A percentile compares a stretch with the other conserved stretches of the same genome.
Conservation (phyloP, 75 land plant genomes). For the Pseudotsuga menziesii region DNA sequence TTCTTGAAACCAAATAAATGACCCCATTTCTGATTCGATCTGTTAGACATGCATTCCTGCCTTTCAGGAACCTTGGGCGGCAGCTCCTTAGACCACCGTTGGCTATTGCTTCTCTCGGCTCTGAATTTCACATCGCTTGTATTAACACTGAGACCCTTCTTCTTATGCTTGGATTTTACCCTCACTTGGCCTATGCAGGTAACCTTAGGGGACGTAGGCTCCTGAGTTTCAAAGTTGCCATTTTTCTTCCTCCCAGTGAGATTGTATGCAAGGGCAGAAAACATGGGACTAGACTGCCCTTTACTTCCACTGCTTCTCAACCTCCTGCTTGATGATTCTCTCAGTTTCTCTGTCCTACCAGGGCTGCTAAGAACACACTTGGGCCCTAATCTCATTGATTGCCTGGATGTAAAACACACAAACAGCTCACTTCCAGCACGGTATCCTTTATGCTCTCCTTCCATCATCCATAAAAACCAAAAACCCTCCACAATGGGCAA, state of each 20-base stretch:
- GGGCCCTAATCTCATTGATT: conserved; percentile 33
- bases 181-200: conserved; percentile 94
- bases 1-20: conserved; percentile 22
- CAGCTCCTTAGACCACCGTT: conserved; percentile 17
- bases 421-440: conserved; percentile 35
- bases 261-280: conserved; percentile 19
- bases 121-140: conserved; percentile 15
- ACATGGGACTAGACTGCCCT: conserved; percentile 59
- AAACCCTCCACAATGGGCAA: no score
- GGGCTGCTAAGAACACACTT: conserved; percentile 47
- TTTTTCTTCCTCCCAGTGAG: conserved; percentile 35
- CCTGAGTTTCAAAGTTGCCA: conserved; percentile 50
- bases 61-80: not conserved
- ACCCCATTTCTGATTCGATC: conserved; percentile 34
- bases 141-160: conserved; percentile 15
- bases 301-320: conserved; percentile 25
- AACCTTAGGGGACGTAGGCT: conserved; percentile 89
- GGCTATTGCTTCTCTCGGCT: conserved; percentile 16
- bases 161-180: conserved; percentile 57
- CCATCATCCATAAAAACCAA: not conserved
- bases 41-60: conserved; percentile 12
- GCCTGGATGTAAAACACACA: conserved; percentile 54
- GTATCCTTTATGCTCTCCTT: conserved; percentile 14
- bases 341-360: conserved; percentile 41
- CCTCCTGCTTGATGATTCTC: conserved; percentile 23